phyloP scores from a whole-genome alignment of 306 rosid species.

The Quercus ilex region DNA sequence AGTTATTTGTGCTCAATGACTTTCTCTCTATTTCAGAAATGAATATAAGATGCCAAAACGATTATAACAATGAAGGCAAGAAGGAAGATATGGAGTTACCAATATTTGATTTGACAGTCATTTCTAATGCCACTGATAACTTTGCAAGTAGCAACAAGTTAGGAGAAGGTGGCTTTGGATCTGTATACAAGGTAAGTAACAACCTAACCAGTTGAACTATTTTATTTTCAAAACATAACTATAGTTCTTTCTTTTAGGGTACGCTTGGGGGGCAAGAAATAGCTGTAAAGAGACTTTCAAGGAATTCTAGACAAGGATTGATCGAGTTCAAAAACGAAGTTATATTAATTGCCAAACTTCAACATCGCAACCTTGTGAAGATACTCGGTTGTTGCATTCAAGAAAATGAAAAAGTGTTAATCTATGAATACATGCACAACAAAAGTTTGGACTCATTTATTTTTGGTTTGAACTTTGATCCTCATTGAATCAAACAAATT shows the following conservation, averaged over 20 bases:
- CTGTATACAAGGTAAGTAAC: conserved; percentile 37
- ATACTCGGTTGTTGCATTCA: background rate
- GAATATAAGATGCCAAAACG: no score
- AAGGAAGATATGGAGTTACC: conserved; percentile 34
- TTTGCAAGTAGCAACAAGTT: conserved; percentile 35
- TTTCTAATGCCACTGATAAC: conserved; percentile 33
- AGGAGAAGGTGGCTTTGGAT: conserved; percentile 52
- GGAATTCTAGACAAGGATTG: background rate
- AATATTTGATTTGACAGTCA: conserved; percentile 23
- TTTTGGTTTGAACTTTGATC: background rate
- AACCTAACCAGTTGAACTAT: no score
- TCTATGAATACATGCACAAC: background rate
- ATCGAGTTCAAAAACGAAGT: background rate
- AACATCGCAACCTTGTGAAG: background rate
- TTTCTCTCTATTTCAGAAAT: no score
- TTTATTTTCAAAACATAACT: no score
- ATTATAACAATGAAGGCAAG: background rate
- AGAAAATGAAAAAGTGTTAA: background rate
- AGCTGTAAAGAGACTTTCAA: background rate
- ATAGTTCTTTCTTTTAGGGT: no score
- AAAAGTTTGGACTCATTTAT: background rate
- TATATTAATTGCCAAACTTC: background rate
- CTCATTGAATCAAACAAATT: no score
- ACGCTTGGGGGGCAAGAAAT: background rate
- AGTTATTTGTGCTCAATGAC: no score